These are phyloP conservation scores for Simmondsia chinensis DNA, from an alignment of 148 eudicot genomes.

Conservation along the genomic window DNA sequence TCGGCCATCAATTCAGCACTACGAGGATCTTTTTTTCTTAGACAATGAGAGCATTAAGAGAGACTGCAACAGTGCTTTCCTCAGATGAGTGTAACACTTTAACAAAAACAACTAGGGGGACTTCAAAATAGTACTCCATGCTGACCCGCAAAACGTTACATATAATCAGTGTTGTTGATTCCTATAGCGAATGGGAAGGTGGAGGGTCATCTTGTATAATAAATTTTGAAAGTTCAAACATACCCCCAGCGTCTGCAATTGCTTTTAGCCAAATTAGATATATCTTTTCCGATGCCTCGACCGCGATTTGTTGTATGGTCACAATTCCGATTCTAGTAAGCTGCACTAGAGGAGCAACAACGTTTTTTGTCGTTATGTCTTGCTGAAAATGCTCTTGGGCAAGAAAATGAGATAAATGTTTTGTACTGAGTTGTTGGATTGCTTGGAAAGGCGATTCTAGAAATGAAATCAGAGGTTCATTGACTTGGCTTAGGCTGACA, in stretches of 20 bases:
- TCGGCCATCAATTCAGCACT: conserved; percentile 66
- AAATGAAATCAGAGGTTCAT: conserved; percentile 65
- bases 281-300: conserved; percentile 61
- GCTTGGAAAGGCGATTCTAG: conserved; percentile 72
- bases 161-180: conserved; percentile 63
- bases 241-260: conserved; percentile 76
- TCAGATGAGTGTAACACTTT: conserved; percentile 49
- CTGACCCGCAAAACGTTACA: conserved; percentile 43
- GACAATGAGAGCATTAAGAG: conserved; percentile 50
- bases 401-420: conserved; percentile 63
- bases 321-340: conserved; percentile 62
- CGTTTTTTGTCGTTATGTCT: conserved; percentile 58
- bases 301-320: conserved; percentile 66
- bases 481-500: conserved; percentile 59
- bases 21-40: conserved; percentile 49
- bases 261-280: conserved; percentile 69
- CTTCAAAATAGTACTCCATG: conserved; percentile 45
- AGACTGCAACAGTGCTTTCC: conserved; percentile 41
- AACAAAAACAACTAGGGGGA: conserved; percentile 65
- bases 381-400: conserved; percentile 67
- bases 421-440: conserved; percentile 72
- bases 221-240: conserved; percentile 66
- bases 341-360: conserved; percentile 68
- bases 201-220: conserved; percentile 64
- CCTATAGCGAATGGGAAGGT: conserved; percentile 63